These are phyloP conservation scores for Zymoseptoria brevis DNA, from an alignment of 2,329 filamentous ascomycete genomes.

Conservation along the genomic window DNA sequence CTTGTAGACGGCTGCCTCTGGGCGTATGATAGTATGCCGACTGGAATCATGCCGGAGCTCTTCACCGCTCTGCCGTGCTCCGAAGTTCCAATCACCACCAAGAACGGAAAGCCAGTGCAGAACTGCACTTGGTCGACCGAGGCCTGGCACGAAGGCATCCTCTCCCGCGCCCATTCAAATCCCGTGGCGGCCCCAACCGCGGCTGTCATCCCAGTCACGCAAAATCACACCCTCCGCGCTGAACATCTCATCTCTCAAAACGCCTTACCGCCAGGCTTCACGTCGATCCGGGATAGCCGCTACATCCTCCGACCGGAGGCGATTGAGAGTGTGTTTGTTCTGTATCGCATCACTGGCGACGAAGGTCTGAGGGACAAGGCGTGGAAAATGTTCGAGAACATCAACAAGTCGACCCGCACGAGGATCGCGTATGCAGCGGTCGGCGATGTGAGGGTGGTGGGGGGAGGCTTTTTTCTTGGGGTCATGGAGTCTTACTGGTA, in stretches of 20 bases:
- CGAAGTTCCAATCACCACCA: constrained; percentile 26
- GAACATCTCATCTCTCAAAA: constrained; percentile 33
- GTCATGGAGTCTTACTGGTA: too few species aligned
- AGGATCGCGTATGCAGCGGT: constrained; percentile 58
- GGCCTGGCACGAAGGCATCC: constrained; percentile 34
- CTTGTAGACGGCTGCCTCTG: constrained; percentile 58
- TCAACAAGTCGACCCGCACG: constrained; percentile 55
- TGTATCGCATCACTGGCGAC: constrained; percentile 67
- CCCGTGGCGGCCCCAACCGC: constrained; percentile 17
- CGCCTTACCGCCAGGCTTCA: constrained; percentile 49
- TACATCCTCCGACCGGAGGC: constrained; percentile 71
- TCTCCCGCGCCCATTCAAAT: constrained; percentile 20
- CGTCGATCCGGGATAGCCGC: constrained; percentile 46
- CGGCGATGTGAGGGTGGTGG: constrained; percentile 53
- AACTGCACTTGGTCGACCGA: constrained; percentile 33
- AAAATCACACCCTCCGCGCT: constrained; percentile 9
- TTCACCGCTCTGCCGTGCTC: constrained; percentile 44
- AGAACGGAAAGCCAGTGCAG: constrained; percentile 13
- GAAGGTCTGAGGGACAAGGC: constrained; percentile 58
- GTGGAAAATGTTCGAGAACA: constrained; percentile 65
- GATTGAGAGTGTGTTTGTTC: constrained; percentile 71
- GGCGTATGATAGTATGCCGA: constrained; percentile 51
- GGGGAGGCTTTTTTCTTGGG: too few species aligned
- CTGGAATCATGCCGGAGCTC: constrained; percentile 56
- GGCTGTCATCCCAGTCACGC: not conserved